Base-by-base conservation (phyloP, 345 rosid species). In the Angophora floribunda region DNA sequence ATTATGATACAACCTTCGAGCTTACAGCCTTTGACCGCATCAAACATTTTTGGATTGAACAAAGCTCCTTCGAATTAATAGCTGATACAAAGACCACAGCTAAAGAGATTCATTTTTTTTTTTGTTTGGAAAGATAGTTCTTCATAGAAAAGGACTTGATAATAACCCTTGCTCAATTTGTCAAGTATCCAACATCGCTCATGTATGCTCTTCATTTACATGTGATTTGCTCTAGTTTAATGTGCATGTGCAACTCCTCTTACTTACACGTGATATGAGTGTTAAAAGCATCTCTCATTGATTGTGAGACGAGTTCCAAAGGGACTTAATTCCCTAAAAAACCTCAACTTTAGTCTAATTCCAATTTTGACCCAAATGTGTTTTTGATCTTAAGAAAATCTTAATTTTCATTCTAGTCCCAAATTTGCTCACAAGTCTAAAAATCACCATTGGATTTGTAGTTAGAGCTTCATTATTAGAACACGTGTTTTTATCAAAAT, bases 391-490 rank as follows among this genome's bases (percentile, higher is more conserved):
- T 13, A 30, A 32, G 30, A 30, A n/a, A n/a, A 14, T n/a, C n/a
- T 7, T 41, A n/a, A 13, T n/a, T 63, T 6, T 63, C 7, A 6
- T 14, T 65, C 6, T 14, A 30, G 19, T 32, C 15, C 13, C 15
- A 61, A 61, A 12, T 61, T 6, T 24, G 28, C 15, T 10, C 7
- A n/a, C 7, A 6, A 15, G 4, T 15, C 41, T 1, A 30, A 30
- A 65, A 65, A 65, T 15, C 11, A 0, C 1, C 78, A 4, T 32
- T 30, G 4, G 19, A 30, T 65, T 65, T 65, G 78, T 3, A 0
- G 8, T 67, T 67, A 15, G 1, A 61, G 19, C 5, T 67, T 67
- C 10, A 30, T 32, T 4, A 30, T 30, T 0, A 0, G 0, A 67
- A 30, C 5, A 67, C 12, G 6, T 15, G 79, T 4, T 4, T 5